Conservation (phyloP, 495 filamentous ascomycete species). For the Choiromyces venosus region DNA sequence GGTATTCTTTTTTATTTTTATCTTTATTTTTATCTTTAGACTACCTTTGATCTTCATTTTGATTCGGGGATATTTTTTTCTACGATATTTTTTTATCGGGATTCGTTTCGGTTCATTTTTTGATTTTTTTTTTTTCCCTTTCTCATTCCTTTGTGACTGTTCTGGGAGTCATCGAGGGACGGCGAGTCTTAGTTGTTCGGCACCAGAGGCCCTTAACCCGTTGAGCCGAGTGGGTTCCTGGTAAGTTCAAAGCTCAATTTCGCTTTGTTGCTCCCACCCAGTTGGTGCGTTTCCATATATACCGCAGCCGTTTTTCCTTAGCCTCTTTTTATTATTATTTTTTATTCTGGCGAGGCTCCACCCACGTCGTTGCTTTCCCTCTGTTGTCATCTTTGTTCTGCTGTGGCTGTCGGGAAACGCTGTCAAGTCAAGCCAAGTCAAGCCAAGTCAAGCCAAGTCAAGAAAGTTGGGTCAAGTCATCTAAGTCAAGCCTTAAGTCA, state of each 20-base stretch:
- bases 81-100: not conserved
- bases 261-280: slow-evolving; percentile 30
- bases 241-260: slow-evolving; percentile 32
- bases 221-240: slow-evolving; percentile 36
- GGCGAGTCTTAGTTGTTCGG: slow-evolving; percentile 9
- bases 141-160: slow-evolving; percentile 1
- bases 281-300: slow-evolving; percentile 41
- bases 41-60: not conserved
- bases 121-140: slow-evolving; percentile 2
- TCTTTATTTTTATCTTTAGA: slow-evolving; percentile 1
- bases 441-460: not conserved
- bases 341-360: slow-evolving; percentile 34
- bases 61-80: not conserved
- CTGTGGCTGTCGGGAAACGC: slow-evolving; percentile 27
- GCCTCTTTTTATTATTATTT: slow-evolving; percentile 27
- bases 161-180: slow-evolving; percentile 16
- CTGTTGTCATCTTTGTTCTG: slow-evolving; percentile 24
- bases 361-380: slow-evolving; percentile 29
- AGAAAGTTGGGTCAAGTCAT: not conserved
- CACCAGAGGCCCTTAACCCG: slow-evolving; percentile 25
- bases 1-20: slow-evolving; percentile 5
- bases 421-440: not conserved
- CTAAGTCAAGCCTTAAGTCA: not conserved
- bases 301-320: slow-evolving; percentile 39
- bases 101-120: not conserved